Evolutionary conservation across 179 eudicot species (phyloP), one percentile per base, ranked within the genome.

Genomic region (Heliamphora pulchella): DNA sequence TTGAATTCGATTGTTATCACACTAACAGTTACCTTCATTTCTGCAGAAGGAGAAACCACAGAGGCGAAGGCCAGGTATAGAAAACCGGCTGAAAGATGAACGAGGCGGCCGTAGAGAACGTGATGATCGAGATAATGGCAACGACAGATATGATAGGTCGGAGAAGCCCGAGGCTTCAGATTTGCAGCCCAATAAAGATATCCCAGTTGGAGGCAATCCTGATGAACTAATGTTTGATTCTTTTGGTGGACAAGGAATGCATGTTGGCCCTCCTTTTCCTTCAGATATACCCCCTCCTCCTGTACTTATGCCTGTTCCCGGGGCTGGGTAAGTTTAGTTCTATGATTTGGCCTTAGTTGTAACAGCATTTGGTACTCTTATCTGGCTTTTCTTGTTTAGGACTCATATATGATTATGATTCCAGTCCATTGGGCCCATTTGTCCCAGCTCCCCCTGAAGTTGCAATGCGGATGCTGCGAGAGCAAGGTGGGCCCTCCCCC

Each of bases 401-500:
- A 47, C 78, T 77, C 57, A 48, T 22, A 14, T 71, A 11, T 74
- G 31, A 31, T 31, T 74, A 51, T 81, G 61, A 76, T 79, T 89
- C 85, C 93, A 96, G 99, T 76, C 99, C 99, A 22, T 51, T 96
- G 83, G 99, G 99, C 48, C 99, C 99, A 70, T 96, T 96, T 88
- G 97, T 96, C 71, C 98, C 98, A 31, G 99, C 99, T 3, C 99
- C 99, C 73, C 99, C 99, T 84, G 99, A 94, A 80, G 95, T 96
- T 84, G 99, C 98, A 15, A 92, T 92, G 97, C 86, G 86, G 75
- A 94, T 96, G 98, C 44, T 96, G 81, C 85, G 96, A 76, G 99
- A 96, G 74, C 99, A 96, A 81, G 97, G 97, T 14, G 96, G 96
- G 3, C 90, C 98, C 5, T 61, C 91, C 68, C 89, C 95, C 67